Conservation (phyloP, 2,329 filamentous ascomycete genomes). For the Penicillium sp. region DNA sequence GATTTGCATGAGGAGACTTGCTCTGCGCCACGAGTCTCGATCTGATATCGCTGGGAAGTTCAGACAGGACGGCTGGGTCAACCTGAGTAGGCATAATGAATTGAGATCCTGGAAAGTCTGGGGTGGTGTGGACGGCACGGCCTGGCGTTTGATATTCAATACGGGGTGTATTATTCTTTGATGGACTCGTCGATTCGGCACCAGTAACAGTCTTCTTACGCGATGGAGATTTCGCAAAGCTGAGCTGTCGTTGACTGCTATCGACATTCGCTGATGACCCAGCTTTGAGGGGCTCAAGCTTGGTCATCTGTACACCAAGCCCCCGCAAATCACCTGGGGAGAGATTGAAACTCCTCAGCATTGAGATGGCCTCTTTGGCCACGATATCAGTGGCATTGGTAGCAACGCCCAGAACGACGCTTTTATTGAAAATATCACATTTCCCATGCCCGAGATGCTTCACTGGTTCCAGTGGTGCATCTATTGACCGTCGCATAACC, state of each 20-base stretch:
- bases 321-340: constrained; percentile 91
- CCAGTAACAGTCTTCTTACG: constrained; percentile 26
- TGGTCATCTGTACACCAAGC: constrained; percentile 89
- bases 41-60: constrained; percentile 81
- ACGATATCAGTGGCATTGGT: constrained; percentile 73
- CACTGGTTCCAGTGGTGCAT: constrained; percentile 85
- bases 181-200: constrained; percentile 40
- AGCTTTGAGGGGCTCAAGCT: constrained; percentile 75
- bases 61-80: constrained; percentile 78
- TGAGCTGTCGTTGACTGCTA: constrained; percentile 77
- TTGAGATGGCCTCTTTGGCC: constrained; percentile 79
- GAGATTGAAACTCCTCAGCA: constrained; percentile 78
- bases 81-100: constrained; percentile 83
- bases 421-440: constrained; percentile 94
- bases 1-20: constrained; percentile 23
- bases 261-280: constrained; percentile 47
- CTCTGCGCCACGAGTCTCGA: constrained; percentile 68
- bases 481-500: constrained; percentile 82
- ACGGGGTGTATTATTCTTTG: constrained; percentile 34
- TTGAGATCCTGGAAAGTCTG: constrained; percentile 84
- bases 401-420: constrained; percentile 75
- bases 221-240: constrained; percentile 35
- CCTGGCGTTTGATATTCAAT: constrained; percentile 32
- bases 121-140: constrained; percentile 54
- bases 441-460: constrained; percentile 95